These are phyloP conservation scores for Epichloe elymi DNA, from an alignment of 2,329 filamentous ascomycete genomes.

Conservation along the genomic window DNA sequence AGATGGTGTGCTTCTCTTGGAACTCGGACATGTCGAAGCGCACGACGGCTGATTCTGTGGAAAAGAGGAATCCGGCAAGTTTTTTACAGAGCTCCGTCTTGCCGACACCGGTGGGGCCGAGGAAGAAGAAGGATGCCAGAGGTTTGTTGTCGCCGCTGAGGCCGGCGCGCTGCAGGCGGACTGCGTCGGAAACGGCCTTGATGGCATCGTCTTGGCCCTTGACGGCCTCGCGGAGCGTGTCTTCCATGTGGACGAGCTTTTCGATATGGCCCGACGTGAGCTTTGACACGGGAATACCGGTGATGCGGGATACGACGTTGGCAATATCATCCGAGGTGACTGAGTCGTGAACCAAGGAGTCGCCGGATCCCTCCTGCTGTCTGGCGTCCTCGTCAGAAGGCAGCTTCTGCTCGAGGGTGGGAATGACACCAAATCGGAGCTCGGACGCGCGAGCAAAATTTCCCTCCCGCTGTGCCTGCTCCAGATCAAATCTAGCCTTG, in stretches of 20 bases:
- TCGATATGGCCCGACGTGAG: constrained; percentile 88
- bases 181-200: constrained; percentile 79
- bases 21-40: constrained; percentile 98
- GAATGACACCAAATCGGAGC: constrained; percentile 78
- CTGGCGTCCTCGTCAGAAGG: constrained; percentile 54
- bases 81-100: constrained; percentile 98
- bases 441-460: constrained; percentile 88
- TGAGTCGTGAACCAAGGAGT: constrained; percentile 73
- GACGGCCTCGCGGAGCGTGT: constrained; percentile 68
- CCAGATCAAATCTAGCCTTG: constrained; percentile 69
- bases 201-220: constrained; percentile 92
- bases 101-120: constrained; percentile 89
- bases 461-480: constrained; percentile 74
- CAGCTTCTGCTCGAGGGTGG: constrained; percentile 63
- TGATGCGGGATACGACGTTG: constrained; percentile 77
- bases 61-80: constrained; percentile 85
- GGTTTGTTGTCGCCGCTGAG: constrained; percentile 85
- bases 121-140: constrained; percentile 91
- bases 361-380: constrained; percentile 20
- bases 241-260: constrained; percentile 92
- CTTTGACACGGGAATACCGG: constrained; percentile 85
- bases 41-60: constrained; percentile 78
- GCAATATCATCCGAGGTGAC: constrained; percentile 95
- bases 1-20: constrained; percentile 93
- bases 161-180: constrained; percentile 85